A percentile compares a stretch with the other conserved stretches of the same genome.
Evolutionary conservation across 2,329 filamentous ascomycete species (phyloP).

Genomic region (Phialocephala subalpina): DNA sequence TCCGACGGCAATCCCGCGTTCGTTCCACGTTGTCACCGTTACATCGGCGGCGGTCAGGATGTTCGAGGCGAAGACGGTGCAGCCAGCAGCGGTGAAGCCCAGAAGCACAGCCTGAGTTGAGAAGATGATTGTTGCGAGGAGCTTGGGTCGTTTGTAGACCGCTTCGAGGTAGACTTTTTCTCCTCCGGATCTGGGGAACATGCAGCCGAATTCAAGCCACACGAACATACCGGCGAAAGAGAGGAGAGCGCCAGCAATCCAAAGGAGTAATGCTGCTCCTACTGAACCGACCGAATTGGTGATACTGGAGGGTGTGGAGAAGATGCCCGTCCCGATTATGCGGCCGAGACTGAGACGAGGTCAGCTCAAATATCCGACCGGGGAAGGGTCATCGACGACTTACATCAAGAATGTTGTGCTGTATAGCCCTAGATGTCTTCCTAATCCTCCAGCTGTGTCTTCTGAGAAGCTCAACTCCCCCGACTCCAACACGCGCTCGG

Average conservation of each 20-base stretch:
- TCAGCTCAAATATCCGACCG: too few relatives aligned
- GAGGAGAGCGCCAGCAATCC: constrained; percentile 57
- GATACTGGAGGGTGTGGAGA: constrained; percentile 63
- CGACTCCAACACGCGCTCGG: constrained; percentile 13
- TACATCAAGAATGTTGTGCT: constrained; percentile 34
- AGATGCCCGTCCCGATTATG: constrained; percentile 68
- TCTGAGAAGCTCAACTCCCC: constrained; percentile 30
- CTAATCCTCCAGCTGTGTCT: constrained; percentile 30
- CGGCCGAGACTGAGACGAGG: constrained; percentile 24
- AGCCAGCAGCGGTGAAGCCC: constrained; percentile 64
- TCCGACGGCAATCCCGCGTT: constrained; percentile 54
- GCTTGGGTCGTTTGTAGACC: constrained; percentile 56
- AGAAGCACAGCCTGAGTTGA: constrained; percentile 57
- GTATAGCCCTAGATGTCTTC: constrained; percentile 30
- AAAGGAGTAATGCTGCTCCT: constrained; percentile 60
- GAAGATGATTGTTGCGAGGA: constrained; percentile 59
- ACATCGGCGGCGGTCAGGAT: constrained; percentile 58
- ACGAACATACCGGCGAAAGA: constrained; percentile 53
- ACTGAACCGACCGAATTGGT: constrained; percentile 60
- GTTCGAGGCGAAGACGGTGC: constrained; percentile 65
- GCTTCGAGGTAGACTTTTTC: constrained; percentile 62
- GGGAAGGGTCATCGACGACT: background rate
- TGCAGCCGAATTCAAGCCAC: constrained; percentile 54
- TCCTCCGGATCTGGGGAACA: constrained; percentile 55
- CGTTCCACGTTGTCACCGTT: constrained; percentile 54